Evolutionary conservation across 257 asterid species (phyloP).

Genomic region (Cynanchum wilfordii): DNA sequence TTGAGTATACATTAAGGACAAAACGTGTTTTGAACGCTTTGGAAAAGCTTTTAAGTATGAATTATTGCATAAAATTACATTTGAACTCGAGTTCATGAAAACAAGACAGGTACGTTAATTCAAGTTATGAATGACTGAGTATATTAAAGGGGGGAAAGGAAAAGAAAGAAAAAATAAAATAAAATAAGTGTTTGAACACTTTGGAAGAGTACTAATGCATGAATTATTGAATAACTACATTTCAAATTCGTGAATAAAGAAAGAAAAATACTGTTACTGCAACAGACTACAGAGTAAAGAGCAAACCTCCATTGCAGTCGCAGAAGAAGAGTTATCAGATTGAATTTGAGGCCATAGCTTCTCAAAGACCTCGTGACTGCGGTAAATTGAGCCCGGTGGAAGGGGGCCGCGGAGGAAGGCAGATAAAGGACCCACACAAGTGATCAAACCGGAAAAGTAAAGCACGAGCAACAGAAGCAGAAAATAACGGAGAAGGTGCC

Average conservation of each 20-base stretch:
- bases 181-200: too few relatives aligned
- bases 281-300: background rate
- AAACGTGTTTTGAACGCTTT: too few relatives aligned
- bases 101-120: too few relatives aligned
- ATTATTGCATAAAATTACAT: too few relatives aligned
- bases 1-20: too few relatives aligned
- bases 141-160: too few relatives aligned
- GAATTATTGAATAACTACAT: background rate
- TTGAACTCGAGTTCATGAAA: too few relatives aligned
- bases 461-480: slow-evolving; percentile 22
- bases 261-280: background rate
- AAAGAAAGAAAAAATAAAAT: too few relatives aligned
- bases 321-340: slow-evolving; percentile 58
- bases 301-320: slow-evolving; percentile 49
- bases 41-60: too few relatives aligned
- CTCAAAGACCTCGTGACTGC: slow-evolving; percentile 53
- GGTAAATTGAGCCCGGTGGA: slow-evolving; percentile 57
- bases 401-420: slow-evolving; percentile 46
- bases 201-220: background rate
- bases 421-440: slow-evolving; percentile 56
- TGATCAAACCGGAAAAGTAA: slow-evolving; percentile 62
- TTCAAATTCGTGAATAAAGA: background rate
- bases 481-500: slow-evolving; percentile 9
- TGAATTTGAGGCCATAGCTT: slow-evolving; percentile 64
- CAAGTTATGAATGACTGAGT: too few relatives aligned